These are phyloP conservation scores for Acanthamoeba healyi DNA, from an alignment of 208 protist species.

Conservation along the genomic window DNA sequence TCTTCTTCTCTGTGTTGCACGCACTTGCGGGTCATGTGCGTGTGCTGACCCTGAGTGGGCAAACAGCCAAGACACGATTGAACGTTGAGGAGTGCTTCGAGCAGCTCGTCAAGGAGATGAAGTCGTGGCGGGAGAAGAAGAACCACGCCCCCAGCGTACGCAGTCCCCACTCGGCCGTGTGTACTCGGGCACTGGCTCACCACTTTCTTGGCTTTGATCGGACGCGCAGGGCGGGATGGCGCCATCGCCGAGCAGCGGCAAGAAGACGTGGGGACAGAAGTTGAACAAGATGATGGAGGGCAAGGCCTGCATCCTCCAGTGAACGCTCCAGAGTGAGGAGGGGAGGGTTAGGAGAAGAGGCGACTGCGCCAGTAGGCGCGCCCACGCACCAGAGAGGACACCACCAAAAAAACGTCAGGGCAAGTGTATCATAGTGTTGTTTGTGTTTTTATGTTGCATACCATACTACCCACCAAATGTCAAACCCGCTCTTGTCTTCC, in stretches of 20 bases:
- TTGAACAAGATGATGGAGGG: constrained; percentile 29
- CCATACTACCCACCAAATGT: too few species aligned
- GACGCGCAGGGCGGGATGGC: neutral
- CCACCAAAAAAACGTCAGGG: too few species aligned
- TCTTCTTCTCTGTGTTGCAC: neutral
- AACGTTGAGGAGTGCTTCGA: constrained; percentile 87
- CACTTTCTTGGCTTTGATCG: neutral
- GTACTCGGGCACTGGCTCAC: neutral
- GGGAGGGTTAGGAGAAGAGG: neutral
- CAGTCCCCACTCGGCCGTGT: neutral
- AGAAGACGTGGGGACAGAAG: constrained; percentile 2
- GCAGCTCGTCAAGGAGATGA: constrained; percentile 81
- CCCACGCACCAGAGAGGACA: too few species aligned
- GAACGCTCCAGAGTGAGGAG: neutral
- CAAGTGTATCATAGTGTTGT: neutral
- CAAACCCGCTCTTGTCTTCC: neutral
- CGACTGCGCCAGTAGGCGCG: too few species aligned
- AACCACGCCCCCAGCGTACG: neutral
- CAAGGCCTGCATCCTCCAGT: neutral
- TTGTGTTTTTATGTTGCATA: neutral
- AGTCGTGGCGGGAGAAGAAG: constrained; percentile 28
- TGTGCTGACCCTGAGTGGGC: constrained; percentile 78
- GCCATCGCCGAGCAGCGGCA: neutral
- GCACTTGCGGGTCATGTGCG: constrained; percentile 53
- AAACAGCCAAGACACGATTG: constrained; percentile 83